A percentile compares a stretch with the other conserved stretches of the same genome.
Evolutionary conservation across 805 yeast species (phyloP).

Genomic region (Lipomyces japonicus): DNA sequence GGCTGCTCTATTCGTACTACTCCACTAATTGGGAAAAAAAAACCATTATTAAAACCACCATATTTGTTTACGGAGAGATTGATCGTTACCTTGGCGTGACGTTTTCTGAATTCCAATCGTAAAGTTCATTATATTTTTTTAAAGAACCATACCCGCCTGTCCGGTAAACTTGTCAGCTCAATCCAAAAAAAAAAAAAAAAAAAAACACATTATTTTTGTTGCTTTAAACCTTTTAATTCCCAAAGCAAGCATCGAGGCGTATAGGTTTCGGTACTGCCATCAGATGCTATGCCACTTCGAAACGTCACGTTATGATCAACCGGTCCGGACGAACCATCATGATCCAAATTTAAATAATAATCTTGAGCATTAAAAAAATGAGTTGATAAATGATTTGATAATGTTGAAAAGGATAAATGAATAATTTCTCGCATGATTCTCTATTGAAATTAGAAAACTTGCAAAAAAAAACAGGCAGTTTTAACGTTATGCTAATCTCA

Average conservation of each 20-base stretch:
- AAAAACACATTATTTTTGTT: not conserved
- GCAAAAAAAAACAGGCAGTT: too few species aligned
- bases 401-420: conserved; percentile 67
- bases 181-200: not conserved
- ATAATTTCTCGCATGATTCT: conserved; percentile 64
- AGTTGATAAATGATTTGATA: conserved; percentile 69
- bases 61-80: not conserved
- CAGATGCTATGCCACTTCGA: conserved; percentile 39
- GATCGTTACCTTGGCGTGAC: conserved; percentile 1
- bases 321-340: conserved; percentile 32
- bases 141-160: conserved; percentile 54
- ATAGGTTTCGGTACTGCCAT: conserved; percentile 50
- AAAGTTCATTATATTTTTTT: conserved; percentile 27
- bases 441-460: too few species aligned
- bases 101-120: conserved; percentile 18
- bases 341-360: conserved; percentile 52
- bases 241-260: conserved; percentile 80
- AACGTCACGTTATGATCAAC: conserved; percentile 50
- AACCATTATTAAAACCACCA: not conserved
- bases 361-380: conserved; percentile 84
- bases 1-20: conserved; percentile 40
- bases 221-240: conserved; percentile 55
- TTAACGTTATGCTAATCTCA: too few species aligned
- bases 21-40: conserved; percentile 6
- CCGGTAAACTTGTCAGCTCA: not conserved